Percentiles rank a stretch among this genome's conserved stretches.
Conservation (phyloP, 176 grass and related monocot genomes). For the Phyllostachys edulis region DNA sequence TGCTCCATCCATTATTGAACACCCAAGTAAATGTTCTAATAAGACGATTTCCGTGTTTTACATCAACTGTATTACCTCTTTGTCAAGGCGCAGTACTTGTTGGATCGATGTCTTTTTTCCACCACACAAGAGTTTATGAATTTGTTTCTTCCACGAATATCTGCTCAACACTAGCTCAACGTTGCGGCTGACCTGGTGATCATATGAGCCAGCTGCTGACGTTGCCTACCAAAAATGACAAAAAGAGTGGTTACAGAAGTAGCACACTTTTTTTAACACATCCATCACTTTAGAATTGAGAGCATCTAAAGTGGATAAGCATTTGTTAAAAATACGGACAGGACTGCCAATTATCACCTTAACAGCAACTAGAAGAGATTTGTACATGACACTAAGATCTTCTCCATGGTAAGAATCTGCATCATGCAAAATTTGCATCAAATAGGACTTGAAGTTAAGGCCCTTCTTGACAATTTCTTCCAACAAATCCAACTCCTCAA, state of each 20-base stretch:
- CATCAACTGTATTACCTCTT: constrained; percentile 53
- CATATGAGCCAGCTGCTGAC: constrained; percentile 60
- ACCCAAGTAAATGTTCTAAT: constrained; percentile 15
- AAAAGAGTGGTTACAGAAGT: not conserved
- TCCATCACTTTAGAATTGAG: not conserved
- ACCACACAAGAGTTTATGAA: constrained; percentile 53
- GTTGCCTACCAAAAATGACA: constrained; percentile 53
- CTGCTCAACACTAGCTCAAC: constrained; percentile 55
- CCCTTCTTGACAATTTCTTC: constrained; percentile 69
- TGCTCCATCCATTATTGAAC: not conserved
- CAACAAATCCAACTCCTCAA: constrained; percentile 75
- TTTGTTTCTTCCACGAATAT: constrained; percentile 81
- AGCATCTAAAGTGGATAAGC: not conserved
- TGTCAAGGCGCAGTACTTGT: constrained; percentile 56
- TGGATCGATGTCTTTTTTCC: constrained; percentile 55
- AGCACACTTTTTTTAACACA: not conserved
- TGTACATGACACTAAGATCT: constrained; percentile 63
- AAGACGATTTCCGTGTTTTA: not conserved
- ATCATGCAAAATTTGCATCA: constrained; percentile 67
- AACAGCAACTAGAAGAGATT: constrained; percentile 63
- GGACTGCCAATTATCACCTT: constrained; percentile 49
- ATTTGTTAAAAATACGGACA: not conserved
- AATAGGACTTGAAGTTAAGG: constrained; percentile 49
- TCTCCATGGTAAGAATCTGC: constrained; percentile 54
- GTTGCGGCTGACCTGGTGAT: constrained; percentile 54